phyloP scores from a whole-genome alignment of 352 stramenopile genomes.

The Phytopythium montanum region DNA sequence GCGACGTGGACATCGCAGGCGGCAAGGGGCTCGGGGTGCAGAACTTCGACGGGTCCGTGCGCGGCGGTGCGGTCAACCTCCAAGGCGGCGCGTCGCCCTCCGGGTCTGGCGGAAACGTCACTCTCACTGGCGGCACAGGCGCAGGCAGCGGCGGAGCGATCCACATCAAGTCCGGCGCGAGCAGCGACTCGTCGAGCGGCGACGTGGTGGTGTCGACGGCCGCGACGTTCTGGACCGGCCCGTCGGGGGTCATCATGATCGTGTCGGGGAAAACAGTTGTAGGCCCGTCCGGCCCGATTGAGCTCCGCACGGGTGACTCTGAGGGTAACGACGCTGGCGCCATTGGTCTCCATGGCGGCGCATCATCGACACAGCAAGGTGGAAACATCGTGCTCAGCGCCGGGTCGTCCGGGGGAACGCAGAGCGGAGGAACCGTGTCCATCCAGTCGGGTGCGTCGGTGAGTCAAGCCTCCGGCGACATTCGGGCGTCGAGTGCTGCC shows the following conservation, averaged over 20 bases:
- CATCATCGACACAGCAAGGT: constrained; percentile 25
- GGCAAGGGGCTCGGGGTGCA: constrained; percentile 60
- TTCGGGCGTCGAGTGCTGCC: constrained; percentile 37
- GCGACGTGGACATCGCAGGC: constrained; percentile 64
- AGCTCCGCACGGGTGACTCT: constrained; percentile 36
- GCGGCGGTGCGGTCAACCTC: constrained; percentile 66
- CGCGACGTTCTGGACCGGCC: constrained; percentile 8
- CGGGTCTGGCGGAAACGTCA: constrained; percentile 60
- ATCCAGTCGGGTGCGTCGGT: constrained; percentile 39
- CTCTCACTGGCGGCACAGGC: constrained; percentile 37
- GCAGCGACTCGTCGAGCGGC: constrained; percentile 41
- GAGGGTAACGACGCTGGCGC: constrained; percentile 19
- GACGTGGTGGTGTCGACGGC: constrained; percentile 37
- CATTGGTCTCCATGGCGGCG: constrained; percentile 29
- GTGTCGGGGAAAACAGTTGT: constrained; percentile 20
- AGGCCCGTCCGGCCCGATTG: constrained; percentile 32
- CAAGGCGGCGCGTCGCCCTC: constrained; percentile 55
- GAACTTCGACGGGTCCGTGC: constrained; percentile 73
- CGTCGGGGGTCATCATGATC: constrained; percentile 28
- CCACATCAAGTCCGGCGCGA: constrained; percentile 35
- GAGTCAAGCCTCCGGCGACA: constrained; percentile 35
- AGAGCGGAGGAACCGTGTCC: constrained; percentile 38
- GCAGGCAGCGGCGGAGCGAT: constrained; percentile 50
- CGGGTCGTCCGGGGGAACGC: constrained; percentile 30
- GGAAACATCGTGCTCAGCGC: constrained; percentile 28